Percentiles rank a stretch among this genome's conserved stretches.
Evolutionary conservation across 1,284 basidiomycete genomes (phyloP).

Genomic region (Apiotrichum porosum): DNA sequence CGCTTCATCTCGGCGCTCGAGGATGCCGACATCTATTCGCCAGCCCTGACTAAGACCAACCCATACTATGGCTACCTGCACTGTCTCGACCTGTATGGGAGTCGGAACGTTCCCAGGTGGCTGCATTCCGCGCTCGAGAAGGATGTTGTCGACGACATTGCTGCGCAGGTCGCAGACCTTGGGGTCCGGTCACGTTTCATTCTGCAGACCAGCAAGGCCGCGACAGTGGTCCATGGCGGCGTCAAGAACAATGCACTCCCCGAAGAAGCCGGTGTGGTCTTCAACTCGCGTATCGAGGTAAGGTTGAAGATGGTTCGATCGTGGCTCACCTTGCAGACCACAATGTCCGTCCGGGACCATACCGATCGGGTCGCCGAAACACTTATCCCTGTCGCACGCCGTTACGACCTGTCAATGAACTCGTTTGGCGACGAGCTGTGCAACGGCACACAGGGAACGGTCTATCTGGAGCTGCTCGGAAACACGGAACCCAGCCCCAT

Average conservation of each 20-base stretch:
- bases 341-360: constrained; percentile 47
- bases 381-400: constrained; percentile 42
- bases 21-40: constrained; percentile 37
- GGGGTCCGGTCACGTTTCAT: constrained; percentile 36
- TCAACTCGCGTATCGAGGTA: constrained; percentile 46
- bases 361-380: constrained; percentile 37
- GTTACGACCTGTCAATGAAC: constrained; percentile 4
- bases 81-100: constrained; percentile 51
- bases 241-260: constrained; percentile 50
- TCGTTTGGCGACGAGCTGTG: constrained; percentile 4
- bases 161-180: constrained; percentile 36
- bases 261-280: constrained; percentile 42
- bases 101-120: constrained; percentile 31
- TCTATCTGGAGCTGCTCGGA: neutral
- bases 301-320: no score
- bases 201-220: constrained; percentile 44
- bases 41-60: constrained; percentile 36
- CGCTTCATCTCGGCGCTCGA: constrained; percentile 44
- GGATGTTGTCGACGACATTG: constrained; percentile 48
- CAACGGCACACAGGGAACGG: constrained; percentile 10
- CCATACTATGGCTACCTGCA: constrained; percentile 51
- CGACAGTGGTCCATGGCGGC: constrained; percentile 45
- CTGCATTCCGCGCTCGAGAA: constrained; percentile 37
- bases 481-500: constrained; percentile 52
- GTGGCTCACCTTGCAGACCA: constrained; percentile 13